Conservation (phyloP, 2,329 filamentous ascomycete genomes). For the Penicillium sp. region DNA sequence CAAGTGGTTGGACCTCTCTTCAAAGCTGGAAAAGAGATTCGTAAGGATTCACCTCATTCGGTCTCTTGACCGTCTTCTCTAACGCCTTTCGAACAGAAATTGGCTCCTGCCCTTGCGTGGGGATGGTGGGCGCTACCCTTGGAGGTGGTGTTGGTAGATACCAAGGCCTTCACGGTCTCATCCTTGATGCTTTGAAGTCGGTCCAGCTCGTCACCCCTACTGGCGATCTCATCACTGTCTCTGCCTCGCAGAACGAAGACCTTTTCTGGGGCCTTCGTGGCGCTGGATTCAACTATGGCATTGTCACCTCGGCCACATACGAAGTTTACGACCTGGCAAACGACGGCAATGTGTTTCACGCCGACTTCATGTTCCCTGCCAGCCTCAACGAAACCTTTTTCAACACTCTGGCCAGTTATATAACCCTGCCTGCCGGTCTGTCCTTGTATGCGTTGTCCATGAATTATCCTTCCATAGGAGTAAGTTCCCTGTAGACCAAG, state of each 20-base stretch:
- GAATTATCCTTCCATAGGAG: neutral
- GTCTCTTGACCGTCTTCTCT: neutral
- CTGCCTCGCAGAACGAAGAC: neutral
- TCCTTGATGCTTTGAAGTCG: neutral
- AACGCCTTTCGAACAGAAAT: neutral
- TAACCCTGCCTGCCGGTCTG: neutral
- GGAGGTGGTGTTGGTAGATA: neutral
- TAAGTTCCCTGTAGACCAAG: neutral
- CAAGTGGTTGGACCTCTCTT: neutral
- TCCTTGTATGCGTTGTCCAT: neutral
- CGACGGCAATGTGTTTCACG: neutral
- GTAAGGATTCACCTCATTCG: neutral
- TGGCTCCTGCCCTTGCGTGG: neutral
- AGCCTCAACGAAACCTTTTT: neutral
- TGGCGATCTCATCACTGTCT: neutral
- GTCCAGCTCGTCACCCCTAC: neutral
- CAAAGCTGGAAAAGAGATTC: neutral
- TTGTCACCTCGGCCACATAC: neutral
- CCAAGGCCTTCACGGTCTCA: neutral
- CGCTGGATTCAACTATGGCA: neutral
- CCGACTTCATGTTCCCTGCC: neutral
- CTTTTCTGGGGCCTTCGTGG: neutral
- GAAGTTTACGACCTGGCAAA: neutral
- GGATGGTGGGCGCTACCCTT: neutral
- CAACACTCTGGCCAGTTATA: neutral